Percentiles rank a stretch among this genome's conserved stretches.
These are phyloP conservation scores for Kentomonas sorsogonicus DNA, from an alignment of 208 protist genomes.

Conservation along the genomic window DNA sequence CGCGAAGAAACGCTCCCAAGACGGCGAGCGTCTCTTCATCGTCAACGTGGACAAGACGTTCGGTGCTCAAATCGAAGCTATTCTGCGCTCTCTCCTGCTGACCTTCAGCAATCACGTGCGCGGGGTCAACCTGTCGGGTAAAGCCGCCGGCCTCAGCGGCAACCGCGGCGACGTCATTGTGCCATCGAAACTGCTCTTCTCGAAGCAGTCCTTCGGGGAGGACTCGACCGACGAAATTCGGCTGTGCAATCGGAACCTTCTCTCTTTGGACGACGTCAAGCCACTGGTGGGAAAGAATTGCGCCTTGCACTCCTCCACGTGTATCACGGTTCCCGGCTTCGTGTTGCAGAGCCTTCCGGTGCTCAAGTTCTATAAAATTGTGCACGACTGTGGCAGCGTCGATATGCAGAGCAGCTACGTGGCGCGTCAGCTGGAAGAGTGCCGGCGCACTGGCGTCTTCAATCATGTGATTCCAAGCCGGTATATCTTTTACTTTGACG, in stretches of 20 bases:
- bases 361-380: constrained; percentile 74
- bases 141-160: constrained; percentile 56
- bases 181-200: constrained; percentile 70
- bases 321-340: constrained; percentile 71
- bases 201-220: constrained; percentile 78
- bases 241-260: constrained; percentile 45
- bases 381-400: constrained; percentile 63
- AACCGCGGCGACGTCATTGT: constrained; percentile 79
- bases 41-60: constrained; percentile 89
- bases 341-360: constrained; percentile 67
- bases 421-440: constrained; percentile 67
- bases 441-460: constrained; percentile 56
- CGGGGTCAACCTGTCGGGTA: constrained; percentile 73
- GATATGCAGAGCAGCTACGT: constrained; percentile 88
- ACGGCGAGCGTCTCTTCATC: constrained; percentile 45
- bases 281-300: constrained; percentile 40
- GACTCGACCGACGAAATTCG: constrained; percentile 75
- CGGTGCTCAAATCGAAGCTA: constrained; percentile 67
- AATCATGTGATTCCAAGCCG: constrained; percentile 34
- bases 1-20: constrained; percentile 7
- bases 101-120: constrained; percentile 68
- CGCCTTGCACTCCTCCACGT: constrained; percentile 37
- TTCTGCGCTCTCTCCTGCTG: constrained; percentile 60
- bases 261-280: constrained; percentile 29
- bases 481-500: constrained; percentile 78